phyloP scores from a whole-genome alignment of 192 early-diverging fungal genomes.

The Coemansia sp. region DNA sequence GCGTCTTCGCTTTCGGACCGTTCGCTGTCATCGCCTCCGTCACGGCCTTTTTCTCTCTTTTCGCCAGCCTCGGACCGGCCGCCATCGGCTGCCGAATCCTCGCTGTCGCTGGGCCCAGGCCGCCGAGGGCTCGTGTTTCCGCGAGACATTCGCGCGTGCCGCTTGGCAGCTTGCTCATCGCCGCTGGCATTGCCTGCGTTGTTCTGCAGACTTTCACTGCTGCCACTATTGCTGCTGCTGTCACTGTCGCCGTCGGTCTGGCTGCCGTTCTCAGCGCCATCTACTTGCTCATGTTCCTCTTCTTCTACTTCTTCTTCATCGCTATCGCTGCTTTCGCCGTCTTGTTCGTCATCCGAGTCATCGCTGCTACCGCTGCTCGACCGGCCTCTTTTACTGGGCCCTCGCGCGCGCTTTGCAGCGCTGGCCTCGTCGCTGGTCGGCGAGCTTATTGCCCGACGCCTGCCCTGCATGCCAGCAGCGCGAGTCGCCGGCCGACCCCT shows the following conservation, averaged over 20 bases:
- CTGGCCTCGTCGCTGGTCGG: slow-evolving; percentile 4
- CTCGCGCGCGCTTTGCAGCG: background rate
- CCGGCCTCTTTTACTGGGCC: background rate
- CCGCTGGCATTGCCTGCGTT: background rate
- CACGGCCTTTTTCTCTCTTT: background rate
- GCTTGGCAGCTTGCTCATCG: background rate
- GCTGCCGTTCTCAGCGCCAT: background rate
- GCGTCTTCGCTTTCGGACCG: background rate
- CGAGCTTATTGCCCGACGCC: slow-evolving; percentile 9
- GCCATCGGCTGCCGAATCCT: background rate
- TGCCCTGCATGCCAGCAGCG: background rate
- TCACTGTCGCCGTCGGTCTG: slow-evolving; percentile 1
- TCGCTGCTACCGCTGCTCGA: background rate
- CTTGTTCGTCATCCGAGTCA: slow-evolving; percentile 1
- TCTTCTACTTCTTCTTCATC: background rate
- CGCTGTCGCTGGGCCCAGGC: background rate
- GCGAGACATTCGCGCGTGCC: too few species aligned
- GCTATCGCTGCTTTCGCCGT: slow-evolving; percentile 5
- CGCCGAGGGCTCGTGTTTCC: too few species aligned
- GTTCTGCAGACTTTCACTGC: background rate
- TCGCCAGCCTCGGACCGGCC: too few species aligned
- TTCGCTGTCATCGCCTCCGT: background rate
- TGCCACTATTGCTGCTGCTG: background rate
- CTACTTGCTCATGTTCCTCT: slow-evolving; percentile 8
- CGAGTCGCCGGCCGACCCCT: background rate